A percentile compares a stretch with the other conserved stretches of the same genome.
Evolutionary conservation across 805 yeast species (phyloP).

Genomic region (Candida mattraensis): DNA sequence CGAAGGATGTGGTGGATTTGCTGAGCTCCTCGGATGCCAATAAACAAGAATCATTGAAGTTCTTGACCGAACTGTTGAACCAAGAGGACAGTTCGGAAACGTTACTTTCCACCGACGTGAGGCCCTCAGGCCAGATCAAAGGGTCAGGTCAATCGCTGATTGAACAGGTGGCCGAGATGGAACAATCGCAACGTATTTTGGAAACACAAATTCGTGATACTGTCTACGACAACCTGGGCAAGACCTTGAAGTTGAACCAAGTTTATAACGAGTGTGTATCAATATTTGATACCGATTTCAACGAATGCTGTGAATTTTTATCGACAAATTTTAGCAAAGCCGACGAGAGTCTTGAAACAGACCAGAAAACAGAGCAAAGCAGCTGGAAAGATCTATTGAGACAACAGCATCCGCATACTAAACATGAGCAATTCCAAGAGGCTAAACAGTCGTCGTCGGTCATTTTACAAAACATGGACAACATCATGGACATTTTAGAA

Average conservation of each 20-base stretch:
- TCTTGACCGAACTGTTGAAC: slow-evolving; percentile 39
- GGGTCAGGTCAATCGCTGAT: slow-evolving; percentile 41
- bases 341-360: slow-evolving; percentile 17
- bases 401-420: slow-evolving; percentile 19
- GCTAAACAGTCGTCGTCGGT: slow-evolving; percentile 28
- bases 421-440: slow-evolving; percentile 12
- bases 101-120: slow-evolving; percentile 25
- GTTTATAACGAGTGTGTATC: slow-evolving; percentile 35
- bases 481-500: slow-evolving; percentile 75
- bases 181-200: slow-evolving; percentile 49
- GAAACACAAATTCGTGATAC: slow-evolving; percentile 46
- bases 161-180: slow-evolving; percentile 75
- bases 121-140: slow-evolving; percentile 25
- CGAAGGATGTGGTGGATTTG: slow-evolving; percentile 23
- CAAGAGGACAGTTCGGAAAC: slow-evolving; percentile 42
- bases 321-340: slow-evolving; percentile 31
- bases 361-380: slow-evolving; percentile 12
- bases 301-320: slow-evolving; percentile 30
- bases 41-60: slow-evolving; percentile 35
- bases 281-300: slow-evolving; percentile 35
- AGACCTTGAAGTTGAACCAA: slow-evolving; percentile 41
- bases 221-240: slow-evolving; percentile 41
- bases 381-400: slow-evolving; percentile 25
- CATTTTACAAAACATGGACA: slow-evolving; percentile 63
- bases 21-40: slow-evolving; percentile 34